Evolutionary conservation across 225 moss, liverwort and hornwort species (phyloP), one percentile per base, ranked within the genome.

Genomic region (Sphagnum contortum): DNA sequence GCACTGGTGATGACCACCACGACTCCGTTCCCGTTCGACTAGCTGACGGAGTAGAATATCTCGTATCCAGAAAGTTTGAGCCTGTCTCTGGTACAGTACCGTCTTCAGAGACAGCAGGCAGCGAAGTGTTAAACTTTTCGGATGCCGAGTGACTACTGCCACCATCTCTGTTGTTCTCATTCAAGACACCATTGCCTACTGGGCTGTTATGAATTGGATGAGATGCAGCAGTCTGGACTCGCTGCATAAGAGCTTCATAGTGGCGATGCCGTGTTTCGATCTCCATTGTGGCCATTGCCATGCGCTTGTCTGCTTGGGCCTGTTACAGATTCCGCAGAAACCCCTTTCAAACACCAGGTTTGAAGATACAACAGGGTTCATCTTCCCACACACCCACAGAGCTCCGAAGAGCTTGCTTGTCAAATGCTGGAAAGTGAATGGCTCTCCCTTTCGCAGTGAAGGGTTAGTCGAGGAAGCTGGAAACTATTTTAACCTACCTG

Each of bases 261-360:
- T 72, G 55, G 48, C 78, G 76, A 61, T 94, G 91, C 68, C 80
- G 82, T n/a, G 91, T 87, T 62, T 84, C 94, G 55, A 83, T 48
- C 64, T 83, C 87, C 67, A 73, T 64, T 8, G 81, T 73, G 50
- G 77, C 68, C 64, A 71, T 48, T 63, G 73, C 72, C 57, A 68
- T 77, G 47, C 77, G 81, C 69, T 82, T 87, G 48, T 94, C 87
- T 49, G 81, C 85, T 72, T 77, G 83, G 3, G 89, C 91, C 84
- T 84, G 70, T 59, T 29, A 29, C 29, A 29, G 29, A 29, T 29
- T 29, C 29, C 0, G 29, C 29, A 29, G 29, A 29, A 29, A 29
- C 29, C 29, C 29, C 29, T 29, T 29, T 29, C 29, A 29, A 29
- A 29, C 29, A 0, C 29, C 29, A 29, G 29, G 29, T 29, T 29